phyloP scores from a whole-genome alignment of 805 yeast genomes.

The Wickerhamiella dianesei region DNA sequence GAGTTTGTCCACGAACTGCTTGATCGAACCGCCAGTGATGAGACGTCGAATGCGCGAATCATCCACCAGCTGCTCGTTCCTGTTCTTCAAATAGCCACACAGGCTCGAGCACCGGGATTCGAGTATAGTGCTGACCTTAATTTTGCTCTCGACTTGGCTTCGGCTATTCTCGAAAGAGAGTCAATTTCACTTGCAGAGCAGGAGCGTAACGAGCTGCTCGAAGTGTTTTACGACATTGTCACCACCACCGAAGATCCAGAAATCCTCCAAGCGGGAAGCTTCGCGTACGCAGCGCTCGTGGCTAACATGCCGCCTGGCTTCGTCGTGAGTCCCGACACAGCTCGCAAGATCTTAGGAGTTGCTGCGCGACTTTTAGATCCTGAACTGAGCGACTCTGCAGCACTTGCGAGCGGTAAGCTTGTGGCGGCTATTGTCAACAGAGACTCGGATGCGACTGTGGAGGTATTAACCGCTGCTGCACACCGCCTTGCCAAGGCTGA shows the following conservation, averaged over 20 bases:
- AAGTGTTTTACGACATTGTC: conserved; percentile 37
- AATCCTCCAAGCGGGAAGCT: conserved; percentile 63
- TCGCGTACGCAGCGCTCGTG: conserved; percentile 51
- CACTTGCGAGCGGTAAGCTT: conserved; percentile 60
- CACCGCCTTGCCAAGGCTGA: conserved; percentile 50
- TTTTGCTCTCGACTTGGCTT: conserved; percentile 38
- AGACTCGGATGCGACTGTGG: conserved; percentile 32
- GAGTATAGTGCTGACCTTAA: conserved; percentile 50
- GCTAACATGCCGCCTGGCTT: conserved; percentile 20
- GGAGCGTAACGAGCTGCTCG: conserved; percentile 16
- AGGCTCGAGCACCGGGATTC: conserved; percentile 5
- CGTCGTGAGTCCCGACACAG: conserved; percentile 9
- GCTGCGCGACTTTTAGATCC: conserved; percentile 62
- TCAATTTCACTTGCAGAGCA: conserved; percentile 15
- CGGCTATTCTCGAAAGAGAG: conserved; percentile 21
- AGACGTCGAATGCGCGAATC: conserved; percentile 6
- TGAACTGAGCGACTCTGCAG: conserved; percentile 62
- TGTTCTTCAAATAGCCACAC: conserved; percentile 9
- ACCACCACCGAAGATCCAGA: conserved; percentile 52
- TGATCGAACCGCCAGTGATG: conserved; percentile 31
- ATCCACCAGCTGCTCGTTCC: conserved; percentile 14
- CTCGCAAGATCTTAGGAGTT: conserved; percentile 39
- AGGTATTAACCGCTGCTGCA: conserved; percentile 63
- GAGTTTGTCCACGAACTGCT: conserved; percentile 56
- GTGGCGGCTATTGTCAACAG: conserved; percentile 46